Conservation (phyloP, 2,329 filamentous ascomycete genomes). For the Emericellopsis atlantica region DNA sequence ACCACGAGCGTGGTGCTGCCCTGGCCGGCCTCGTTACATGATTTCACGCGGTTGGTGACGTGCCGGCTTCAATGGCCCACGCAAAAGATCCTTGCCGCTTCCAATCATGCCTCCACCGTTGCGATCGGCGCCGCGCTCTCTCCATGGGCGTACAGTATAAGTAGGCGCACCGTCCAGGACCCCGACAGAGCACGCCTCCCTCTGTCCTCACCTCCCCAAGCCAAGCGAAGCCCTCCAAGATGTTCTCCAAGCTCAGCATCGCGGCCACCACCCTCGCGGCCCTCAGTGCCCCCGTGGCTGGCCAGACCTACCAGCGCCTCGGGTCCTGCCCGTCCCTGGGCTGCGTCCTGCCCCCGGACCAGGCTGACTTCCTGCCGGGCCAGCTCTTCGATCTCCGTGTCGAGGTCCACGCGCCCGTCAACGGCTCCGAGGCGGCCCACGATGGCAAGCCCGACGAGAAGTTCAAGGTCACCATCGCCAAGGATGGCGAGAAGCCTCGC, state of each 20-base stretch:
- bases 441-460: conserved; percentile 56
- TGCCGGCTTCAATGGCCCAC: too few species aligned
- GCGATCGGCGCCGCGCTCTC: not conserved
- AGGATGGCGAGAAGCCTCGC: conserved; percentile 37
- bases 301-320: conserved; percentile 47
- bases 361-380: conserved; percentile 70
- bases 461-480: conserved; percentile 64
- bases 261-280: conserved; percentile 17
- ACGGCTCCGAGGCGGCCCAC: conserved; percentile 68
- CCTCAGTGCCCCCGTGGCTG: conserved; percentile 27
- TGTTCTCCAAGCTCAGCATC: conserved; percentile 23
- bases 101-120: not conserved
- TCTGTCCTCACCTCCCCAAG: not conserved
- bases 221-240: conserved; percentile 8
- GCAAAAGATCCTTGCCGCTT: too few species aligned
- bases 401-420: conserved; percentile 70
- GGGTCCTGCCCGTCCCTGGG: conserved; percentile 46
- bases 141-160: too few species aligned
- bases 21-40: too few species aligned
- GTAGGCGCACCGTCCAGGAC: too few species aligned
- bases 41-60: too few species aligned
- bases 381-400: conserved; percentile 77
- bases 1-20: too few species aligned
- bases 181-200: too few species aligned
- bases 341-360: conserved; percentile 48